These are phyloP conservation scores for Botryobasidium botryosum DNA, from an alignment of 768 basidiomycete species.

Conservation along the genomic window DNA sequence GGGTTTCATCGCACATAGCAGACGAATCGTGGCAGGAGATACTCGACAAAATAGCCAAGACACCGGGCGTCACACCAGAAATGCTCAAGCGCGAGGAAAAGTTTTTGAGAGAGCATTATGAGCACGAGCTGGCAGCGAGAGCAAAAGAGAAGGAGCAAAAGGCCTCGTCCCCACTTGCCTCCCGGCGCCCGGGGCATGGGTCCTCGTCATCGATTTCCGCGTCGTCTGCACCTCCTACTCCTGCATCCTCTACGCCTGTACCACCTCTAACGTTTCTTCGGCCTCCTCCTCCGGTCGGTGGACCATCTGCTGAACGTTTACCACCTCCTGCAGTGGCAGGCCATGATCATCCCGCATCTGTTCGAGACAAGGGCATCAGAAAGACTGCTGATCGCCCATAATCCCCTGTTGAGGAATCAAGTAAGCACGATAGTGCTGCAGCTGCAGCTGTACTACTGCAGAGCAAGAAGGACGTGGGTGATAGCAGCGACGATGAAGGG, in stretches of 20 bases:
- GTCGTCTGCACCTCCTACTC: too few species aligned
- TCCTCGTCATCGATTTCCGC: too few species aligned
- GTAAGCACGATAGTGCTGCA: conserved; percentile 1
- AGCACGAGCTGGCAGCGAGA: conserved; percentile 28
- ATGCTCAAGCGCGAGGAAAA: conserved; percentile 65
- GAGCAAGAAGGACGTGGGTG: conserved; percentile 74
- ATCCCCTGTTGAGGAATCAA: neutral
- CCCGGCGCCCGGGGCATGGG: too few species aligned
- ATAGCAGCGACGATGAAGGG: conserved; percentile 62
- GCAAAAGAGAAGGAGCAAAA: conserved; percentile 14
- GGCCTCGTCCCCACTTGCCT: conserved; percentile 13
- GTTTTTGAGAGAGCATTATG: conserved; percentile 77
- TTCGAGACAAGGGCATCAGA: conserved; percentile 64
- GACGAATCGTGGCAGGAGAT: conserved; percentile 80
- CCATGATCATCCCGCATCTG: conserved; percentile 52
- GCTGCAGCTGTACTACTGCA: conserved; percentile 60
- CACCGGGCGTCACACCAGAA: conserved; percentile 51
- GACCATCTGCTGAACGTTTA: too few species aligned
- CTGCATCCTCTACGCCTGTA: too few species aligned
- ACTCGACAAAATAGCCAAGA: conserved; percentile 41
- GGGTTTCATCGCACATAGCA: conserved; percentile 72
- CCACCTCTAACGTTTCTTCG: conserved; percentile 4
- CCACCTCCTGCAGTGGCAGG: too few species aligned
- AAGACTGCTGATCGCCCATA: conserved; percentile 21
- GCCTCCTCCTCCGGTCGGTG: conserved; percentile 11